Percentiles rank a stretch among this genome's conserved stretches.
phyloP scores from a whole-genome alignment of 345 rosid genomes.

The Citrus maxima region DNA sequence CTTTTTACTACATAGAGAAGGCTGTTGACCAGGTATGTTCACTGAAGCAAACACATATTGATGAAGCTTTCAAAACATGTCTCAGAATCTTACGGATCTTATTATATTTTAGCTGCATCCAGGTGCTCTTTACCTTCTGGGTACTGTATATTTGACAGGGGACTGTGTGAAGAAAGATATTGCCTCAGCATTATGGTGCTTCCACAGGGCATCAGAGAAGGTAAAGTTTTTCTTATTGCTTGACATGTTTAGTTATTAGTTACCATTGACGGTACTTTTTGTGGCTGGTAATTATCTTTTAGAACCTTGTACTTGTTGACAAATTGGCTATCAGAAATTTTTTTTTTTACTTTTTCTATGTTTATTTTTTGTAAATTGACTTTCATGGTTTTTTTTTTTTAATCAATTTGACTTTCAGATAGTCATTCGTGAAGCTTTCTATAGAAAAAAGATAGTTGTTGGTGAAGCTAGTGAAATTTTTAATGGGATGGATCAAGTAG shows the following conservation, averaged over 20 bases:
- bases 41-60: background rate
- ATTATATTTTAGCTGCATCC: slow-evolving; percentile 72
- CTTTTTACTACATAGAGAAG: slow-evolving; percentile 84
- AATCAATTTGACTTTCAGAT: too few species aligned
- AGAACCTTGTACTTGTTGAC: background rate
- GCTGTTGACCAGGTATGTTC: slow-evolving; percentile 84
- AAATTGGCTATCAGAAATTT: background rate
- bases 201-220: slow-evolving; percentile 88
- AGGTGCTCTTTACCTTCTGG: slow-evolving; percentile 91
- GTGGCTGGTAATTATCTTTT: background rate
- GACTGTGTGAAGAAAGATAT: slow-evolving; percentile 89
- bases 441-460: background rate
- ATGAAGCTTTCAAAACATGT: slow-evolving; percentile 3
- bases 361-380: too few species aligned
- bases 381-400: too few species aligned
- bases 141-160: slow-evolving; percentile 81
- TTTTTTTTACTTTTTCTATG: too few species aligned
- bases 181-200: slow-evolving; percentile 92
- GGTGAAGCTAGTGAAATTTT: background rate
- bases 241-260: background rate
- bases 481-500: background rate
- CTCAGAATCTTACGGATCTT: slow-evolving; percentile 26
- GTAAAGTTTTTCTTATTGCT: slow-evolving; percentile 30
- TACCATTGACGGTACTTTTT: background rate
- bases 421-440: too few species aligned